Base-by-base conservation (phyloP, 306 rosid genomes). In the Cucurbita pepo region DNA sequence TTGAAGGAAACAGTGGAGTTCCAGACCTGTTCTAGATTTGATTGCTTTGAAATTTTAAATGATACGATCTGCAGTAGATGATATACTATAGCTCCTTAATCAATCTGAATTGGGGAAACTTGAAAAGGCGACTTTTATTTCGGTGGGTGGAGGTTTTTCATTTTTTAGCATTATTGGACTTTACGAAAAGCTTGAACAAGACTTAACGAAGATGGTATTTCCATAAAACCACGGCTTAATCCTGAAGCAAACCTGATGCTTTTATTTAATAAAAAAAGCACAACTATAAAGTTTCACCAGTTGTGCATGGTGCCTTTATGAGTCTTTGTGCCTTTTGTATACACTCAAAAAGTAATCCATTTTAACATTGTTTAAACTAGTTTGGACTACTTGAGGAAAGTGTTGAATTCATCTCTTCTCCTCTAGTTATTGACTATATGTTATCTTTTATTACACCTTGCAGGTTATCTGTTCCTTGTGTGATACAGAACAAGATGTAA, bases 401-500 rank as follows among this genome's bases (percentile, higher is more conserved):
- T 64, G 52, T n/a, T 43, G 13, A 40, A 64, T 12, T 14, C 50
- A 8, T 64, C n/a, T 21, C 21, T 6, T 65, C 54, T 65, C 71
- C 18, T 19, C 54, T 10, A 9, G 52, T 63, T 40, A 40, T 51
- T 40, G 5, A 65, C 37, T 44, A 38, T 16, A 16, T 40, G 34
- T 38, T 18, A 8, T 21, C 37, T 65, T 21, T 65, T 44, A 22
- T 13, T 67, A 1, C 21, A 47, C 73, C 36, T 25, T 67, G 53
- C 77, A 92, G 97, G 89, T 92, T 74, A 85, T 92, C 48, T 92
- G 97, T 77, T 80, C 95, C 65, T 69, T 87, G 21, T 92, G 97
- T 79, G 79, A 80, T 36, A 86, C 91, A 71, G 91, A 90, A 61
- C 97, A 88, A 88, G 95, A 90, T 86, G 97, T 88, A 75, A 80